Evolutionary conservation across 2,329 filamentous ascomycete genomes (phyloP), one percentile per base, ranked within the genome.

Genomic region (Exophiala aquamarina): DNA sequence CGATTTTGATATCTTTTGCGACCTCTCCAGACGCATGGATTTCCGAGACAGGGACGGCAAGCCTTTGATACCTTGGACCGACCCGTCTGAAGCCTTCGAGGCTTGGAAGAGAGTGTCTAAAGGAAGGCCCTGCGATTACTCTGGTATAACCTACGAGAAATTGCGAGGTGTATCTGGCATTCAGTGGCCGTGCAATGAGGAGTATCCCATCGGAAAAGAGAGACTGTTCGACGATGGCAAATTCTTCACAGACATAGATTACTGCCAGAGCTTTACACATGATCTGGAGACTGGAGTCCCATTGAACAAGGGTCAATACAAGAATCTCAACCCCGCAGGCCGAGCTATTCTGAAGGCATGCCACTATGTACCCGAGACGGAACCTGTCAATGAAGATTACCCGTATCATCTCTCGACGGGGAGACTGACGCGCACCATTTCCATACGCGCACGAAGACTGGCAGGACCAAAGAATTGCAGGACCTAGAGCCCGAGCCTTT

Each of bases 201-300:
- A 59, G 3, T 55, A 63, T 47, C 66, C 66, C 1, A 38, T 59
- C 13, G 66, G 67, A 2, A 66, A 57, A 9, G 66, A 70, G 44
- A 45, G 66, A 5, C 52, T 68, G 3, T 69, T 65, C 41, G 43
- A 58, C 2, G 62, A 69, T 36, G 61, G 61, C 2, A 44, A 51
- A 3, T 69, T 69, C 59, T 68, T 60, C 52, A 70, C 66, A 3
- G 61, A 66, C 23, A 53, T 60, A 4, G 65, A 69, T 1, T 57
- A 62, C 37, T 70, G 66, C 49, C 65, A 70, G 50, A 61, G 55
- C 36, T 70, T 59, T 42, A 66, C 66, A 0, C 66, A 70, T 50
- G 66, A 68, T 33, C 60, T 68, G 2, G 63, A 68, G 44, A 69
- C 66, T 1, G 66, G 67, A 0, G 59, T 61, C 5, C 66, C 23